Conservation (phyloP, 2,329 filamentous ascomycete genomes). For the Scolecobasidium constrictum region DNA sequence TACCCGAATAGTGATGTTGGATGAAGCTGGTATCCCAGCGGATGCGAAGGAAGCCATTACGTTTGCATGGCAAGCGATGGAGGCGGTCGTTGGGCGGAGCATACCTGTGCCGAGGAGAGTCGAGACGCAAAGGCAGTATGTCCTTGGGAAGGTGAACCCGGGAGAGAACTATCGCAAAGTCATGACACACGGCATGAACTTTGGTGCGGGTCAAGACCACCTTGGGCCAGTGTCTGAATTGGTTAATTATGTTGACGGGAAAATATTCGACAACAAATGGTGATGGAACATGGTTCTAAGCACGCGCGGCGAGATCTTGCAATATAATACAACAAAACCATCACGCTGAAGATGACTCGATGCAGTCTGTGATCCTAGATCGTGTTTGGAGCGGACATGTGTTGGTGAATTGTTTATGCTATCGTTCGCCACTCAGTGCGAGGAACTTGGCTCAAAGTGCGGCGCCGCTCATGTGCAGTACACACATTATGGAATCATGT, state of each 20-base stretch:
- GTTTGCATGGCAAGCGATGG: conserved; percentile 52
- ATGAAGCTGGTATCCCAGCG: conserved; percentile 45
- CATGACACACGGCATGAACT: not conserved
- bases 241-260: not conserved
- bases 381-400: no score
- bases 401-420: no score
- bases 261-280: conserved; percentile 3
- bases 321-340: no score
- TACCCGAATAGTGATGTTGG: conserved; percentile 42
- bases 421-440: no score
- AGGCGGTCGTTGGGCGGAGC: conserved; percentile 26
- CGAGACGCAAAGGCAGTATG: conserved; percentile 4
- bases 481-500: no score
- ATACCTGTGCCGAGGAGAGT: not conserved
- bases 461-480: no score
- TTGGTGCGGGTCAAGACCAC: not conserved
- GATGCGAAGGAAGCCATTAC: conserved; percentile 50
- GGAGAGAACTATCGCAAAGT: not conserved
- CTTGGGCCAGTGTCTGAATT: not conserved
- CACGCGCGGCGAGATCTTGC: no score
- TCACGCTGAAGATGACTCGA: no score
- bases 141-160: not conserved
- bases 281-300: not conserved
- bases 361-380: no score
- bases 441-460: no score